phyloP scores from a whole-genome alignment of 768 basidiomycete species.

The Pleurotus ostreatus region DNA sequence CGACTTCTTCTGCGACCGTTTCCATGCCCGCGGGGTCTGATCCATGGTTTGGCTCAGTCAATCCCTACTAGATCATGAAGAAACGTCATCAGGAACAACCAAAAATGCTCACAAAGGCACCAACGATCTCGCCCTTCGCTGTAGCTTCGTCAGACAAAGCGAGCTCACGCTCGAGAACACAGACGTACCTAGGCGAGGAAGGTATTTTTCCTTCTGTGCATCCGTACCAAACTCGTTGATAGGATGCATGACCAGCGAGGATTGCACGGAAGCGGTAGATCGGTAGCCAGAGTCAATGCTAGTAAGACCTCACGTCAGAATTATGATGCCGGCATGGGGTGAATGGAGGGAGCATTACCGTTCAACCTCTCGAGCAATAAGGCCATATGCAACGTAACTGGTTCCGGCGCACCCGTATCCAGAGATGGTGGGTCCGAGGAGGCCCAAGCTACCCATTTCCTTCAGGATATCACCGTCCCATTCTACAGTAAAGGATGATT shows the following conservation, averaged over 20 bases:
- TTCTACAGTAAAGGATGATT: conserved; percentile 35
- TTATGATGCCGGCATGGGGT: not conserved
- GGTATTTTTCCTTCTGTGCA: conserved; percentile 85
- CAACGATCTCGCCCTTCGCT: conserved; percentile 85
- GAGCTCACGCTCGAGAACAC: not conserved
- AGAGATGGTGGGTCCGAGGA: conserved; percentile 88
- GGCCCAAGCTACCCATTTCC: conserved; percentile 90
- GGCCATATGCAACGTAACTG: conserved; percentile 88
- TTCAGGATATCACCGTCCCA: conserved; percentile 74
- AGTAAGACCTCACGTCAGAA: conserved; percentile 5
- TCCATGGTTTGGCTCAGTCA: conserved; percentile 96
- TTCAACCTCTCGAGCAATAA: conserved; percentile 93
- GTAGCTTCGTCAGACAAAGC: not conserved
- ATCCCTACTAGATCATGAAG: conserved; percentile 48
- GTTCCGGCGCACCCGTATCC: conserved; percentile 94
- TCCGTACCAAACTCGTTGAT: conserved; percentile 87
- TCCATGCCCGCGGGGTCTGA: conserved; percentile 99
- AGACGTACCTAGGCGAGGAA: conserved; percentile 71
- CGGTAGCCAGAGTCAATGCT: conserved; percentile 97
- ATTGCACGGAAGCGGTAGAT: conserved; percentile 92
- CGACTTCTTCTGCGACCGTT: conserved; percentile 80
- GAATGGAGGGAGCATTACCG: conserved; percentile 37
- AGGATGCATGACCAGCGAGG: conserved; percentile 95
- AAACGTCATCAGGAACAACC: conserved; percentile 2
- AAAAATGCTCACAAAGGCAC: conserved; percentile 78